A percentile compares a stretch with the other conserved stretches of the same genome.
Evolutionary conservation across 768 basidiomycete species (phyloP).

Genomic region (Russula sp.): DNA sequence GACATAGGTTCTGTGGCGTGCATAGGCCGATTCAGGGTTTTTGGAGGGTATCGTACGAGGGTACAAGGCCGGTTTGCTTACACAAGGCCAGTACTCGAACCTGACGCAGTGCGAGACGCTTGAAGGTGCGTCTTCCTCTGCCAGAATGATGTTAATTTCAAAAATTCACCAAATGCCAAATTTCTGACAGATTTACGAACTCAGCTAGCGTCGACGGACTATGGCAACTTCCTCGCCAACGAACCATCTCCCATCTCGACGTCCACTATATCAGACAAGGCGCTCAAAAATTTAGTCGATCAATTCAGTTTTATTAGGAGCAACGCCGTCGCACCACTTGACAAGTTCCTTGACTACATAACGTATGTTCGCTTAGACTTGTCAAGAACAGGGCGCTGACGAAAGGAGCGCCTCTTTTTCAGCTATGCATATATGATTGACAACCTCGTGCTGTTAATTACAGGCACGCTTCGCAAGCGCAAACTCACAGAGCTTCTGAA

Average conservation of each 20-base stretch:
- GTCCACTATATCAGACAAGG: slow-evolving; percentile 93
- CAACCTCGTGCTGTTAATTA: slow-evolving; percentile 96
- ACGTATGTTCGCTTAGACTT: slow-evolving; percentile 54
- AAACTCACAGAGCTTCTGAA: slow-evolving; percentile 96
- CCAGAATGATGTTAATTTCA: background rate
- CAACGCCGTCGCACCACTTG: slow-evolving; percentile 87
- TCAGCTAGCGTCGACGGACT: slow-evolving; percentile 93
- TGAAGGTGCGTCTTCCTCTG: slow-evolving; percentile 56
- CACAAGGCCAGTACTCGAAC: slow-evolving; percentile 85
- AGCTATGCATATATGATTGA: slow-evolving; percentile 99
- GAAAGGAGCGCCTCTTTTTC: slow-evolving; percentile 12
- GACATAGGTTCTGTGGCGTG: slow-evolving; percentile 21
- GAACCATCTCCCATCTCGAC: slow-evolving; percentile 92
- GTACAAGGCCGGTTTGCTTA: slow-evolving; percentile 89
- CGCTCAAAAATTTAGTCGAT: slow-evolving; percentile 90
- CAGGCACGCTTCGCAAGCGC: slow-evolving; percentile 93
- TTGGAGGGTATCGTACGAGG: slow-evolving; percentile 83
- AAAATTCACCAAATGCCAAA: background rate
- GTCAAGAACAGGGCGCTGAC: background rate
- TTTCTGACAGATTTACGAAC: slow-evolving; percentile 75
- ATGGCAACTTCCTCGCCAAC: slow-evolving; percentile 96
- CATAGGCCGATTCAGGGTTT: slow-evolving; percentile 66
- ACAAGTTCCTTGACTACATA: slow-evolving; percentile 95
- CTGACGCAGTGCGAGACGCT: slow-evolving; percentile 95
- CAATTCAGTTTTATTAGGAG: slow-evolving; percentile 93